phyloP scores from a whole-genome alignment of 1,284 basidiomycete genomes.

The Paramarasmius palmivorus region DNA sequence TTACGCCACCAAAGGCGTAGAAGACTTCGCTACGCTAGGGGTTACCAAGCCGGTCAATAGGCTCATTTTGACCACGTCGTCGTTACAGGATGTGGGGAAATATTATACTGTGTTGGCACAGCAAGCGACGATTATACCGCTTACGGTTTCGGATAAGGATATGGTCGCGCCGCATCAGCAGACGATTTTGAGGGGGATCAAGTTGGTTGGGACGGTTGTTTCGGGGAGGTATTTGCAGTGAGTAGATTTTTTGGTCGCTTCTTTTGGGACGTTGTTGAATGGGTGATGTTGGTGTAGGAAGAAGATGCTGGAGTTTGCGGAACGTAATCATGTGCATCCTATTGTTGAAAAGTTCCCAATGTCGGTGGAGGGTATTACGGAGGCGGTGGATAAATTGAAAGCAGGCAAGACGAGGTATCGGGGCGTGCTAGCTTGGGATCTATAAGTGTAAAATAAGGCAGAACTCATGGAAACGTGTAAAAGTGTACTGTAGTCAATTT shows the following conservation, averaged over 20 bases:
- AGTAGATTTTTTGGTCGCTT: neutral
- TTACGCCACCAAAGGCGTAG: conserved; percentile 35
- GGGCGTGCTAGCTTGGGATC: conserved; percentile 19
- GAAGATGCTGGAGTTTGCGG: conserved; percentile 22
- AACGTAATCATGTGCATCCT: conserved; percentile 18
- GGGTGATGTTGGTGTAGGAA: conserved; percentile 16
- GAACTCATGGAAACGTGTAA: no score
- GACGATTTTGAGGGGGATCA: conserved; percentile 5
- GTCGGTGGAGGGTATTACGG: conserved; percentile 19
- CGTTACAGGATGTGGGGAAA: conserved; percentile 3
- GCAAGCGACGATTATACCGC: conserved; percentile 9
- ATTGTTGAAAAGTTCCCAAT: conserved; percentile 24
- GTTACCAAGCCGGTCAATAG: conserved; percentile 26
- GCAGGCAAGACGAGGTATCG: conserved; percentile 25
- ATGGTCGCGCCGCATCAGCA: conserved; percentile 5
- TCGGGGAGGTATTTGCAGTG: conserved; percentile 14
- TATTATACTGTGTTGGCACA: conserved; percentile 8
- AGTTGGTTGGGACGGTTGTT: conserved; percentile 16
- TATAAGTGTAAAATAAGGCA: no score
- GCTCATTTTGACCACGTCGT: conserved; percentile 10
- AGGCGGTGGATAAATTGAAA: conserved; percentile 20
- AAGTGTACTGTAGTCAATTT: no score
- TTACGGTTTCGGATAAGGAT: conserved; percentile 4
- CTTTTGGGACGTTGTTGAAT: neutral
- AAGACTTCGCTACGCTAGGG: conserved; percentile 20